A percentile compares a stretch with the other conserved stretches of the same genome.
Conservation (phyloP, 306 rosid genomes). For the Trifolium fragiferum region DNA sequence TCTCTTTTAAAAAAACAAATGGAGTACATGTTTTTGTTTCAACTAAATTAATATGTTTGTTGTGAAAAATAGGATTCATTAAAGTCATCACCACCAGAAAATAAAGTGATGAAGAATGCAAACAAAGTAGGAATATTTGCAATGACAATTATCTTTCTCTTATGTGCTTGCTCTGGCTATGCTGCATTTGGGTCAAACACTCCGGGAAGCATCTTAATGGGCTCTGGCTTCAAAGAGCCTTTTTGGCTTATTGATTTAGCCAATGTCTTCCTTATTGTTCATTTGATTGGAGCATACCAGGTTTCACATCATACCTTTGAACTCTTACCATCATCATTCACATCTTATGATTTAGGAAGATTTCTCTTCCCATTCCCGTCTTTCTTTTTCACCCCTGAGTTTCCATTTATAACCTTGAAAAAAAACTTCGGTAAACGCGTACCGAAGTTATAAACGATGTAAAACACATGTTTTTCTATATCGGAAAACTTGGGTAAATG, state of each 20-base stretch:
- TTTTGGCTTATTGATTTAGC: conserved; percentile 65
- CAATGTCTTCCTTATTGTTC: conserved; percentile 62
- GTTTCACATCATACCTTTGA: conserved; percentile 23
- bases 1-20: background rate
- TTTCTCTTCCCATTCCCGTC: no score
- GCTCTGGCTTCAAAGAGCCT: conserved; percentile 60
- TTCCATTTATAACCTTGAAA: no score
- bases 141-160: conserved; percentile 55
- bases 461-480: no score
- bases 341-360: no score
- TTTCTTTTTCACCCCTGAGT: no score
- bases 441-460: no score
- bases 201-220: conserved; percentile 61
- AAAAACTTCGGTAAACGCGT: no score
- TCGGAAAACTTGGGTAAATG: no score
- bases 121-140: conserved; percentile 46
- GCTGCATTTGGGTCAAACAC: conserved; percentile 67
- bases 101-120: conserved; percentile 68
- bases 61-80: conserved; percentile 56
- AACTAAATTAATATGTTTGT: background rate
- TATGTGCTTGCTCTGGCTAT: conserved; percentile 53
- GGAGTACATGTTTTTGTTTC: no score
- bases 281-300: conserved; percentile 72
- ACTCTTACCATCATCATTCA: background rate
- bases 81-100: conserved; percentile 68